Evolutionary conservation across 257 asterid species (phyloP).

Genomic region (Ophiorrhiza pumila): DNA sequence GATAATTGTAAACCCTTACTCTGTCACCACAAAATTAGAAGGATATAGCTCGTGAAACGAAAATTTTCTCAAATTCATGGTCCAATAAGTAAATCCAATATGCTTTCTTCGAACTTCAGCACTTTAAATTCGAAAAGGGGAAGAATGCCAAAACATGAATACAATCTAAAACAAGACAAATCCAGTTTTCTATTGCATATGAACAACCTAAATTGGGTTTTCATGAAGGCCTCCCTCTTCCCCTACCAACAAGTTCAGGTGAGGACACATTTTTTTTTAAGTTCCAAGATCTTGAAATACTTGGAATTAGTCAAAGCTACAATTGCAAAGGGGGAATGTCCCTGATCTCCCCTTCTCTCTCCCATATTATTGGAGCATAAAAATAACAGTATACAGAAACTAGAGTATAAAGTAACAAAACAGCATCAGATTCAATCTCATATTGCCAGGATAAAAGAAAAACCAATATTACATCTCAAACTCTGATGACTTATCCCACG

Average conservation of each 20-base stretch:
- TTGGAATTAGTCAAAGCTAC: neutral
- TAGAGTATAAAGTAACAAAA: neutral
- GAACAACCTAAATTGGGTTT: neutral
- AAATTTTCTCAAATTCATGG: neutral
- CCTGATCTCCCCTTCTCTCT: neutral
- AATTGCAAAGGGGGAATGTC: neutral
- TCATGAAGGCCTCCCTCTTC: neutral
- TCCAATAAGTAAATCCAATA: neutral
- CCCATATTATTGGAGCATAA: neutral
- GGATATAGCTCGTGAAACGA: neutral
- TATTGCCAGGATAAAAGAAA: neutral
- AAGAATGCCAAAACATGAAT: neutral
- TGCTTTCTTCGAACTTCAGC: neutral
- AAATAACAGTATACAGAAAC: neutral
- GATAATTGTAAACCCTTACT: constrained; percentile 74
- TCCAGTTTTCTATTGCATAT: neutral
- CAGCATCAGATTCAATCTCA: neutral
- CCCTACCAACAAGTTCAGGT: neutral
- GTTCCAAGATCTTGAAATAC: neutral
- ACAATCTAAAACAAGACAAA: neutral
- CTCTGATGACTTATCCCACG: neutral
- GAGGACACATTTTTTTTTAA: neutral
- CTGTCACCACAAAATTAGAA: constrained; percentile 27
- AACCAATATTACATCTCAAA: neutral
- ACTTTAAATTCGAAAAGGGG: neutral